Base-by-base conservation (phyloP, 129 eudicot genomes). In the Flaveria linearis region DNA sequence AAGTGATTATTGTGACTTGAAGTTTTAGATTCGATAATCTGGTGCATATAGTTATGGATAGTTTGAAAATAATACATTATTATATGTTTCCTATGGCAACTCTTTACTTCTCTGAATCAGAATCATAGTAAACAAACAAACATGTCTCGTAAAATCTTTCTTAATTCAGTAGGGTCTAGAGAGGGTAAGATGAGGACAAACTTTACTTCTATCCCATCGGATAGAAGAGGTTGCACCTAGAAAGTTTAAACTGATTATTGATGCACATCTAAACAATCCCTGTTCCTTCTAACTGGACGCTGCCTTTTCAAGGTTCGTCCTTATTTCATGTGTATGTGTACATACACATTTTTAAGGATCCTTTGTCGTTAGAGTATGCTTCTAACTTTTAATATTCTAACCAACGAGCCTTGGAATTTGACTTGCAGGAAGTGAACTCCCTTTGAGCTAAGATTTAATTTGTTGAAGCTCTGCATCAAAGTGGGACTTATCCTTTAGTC, bases 361-460 rank as follows among this genome's bases (percentile, higher is more conserved):
- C 28, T 25, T 16, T 60, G 18, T 20, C 13, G 4, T 57, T 1
- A 5, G 1, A 7, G 3, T 16, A 49, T 71, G 64, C 17, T n/a
- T 71, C 67, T 12, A 60, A 25, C 9, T 63, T 63, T 18, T 13
- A 9, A 64, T 75, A 14, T 62, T 75, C 11, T 3, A n/a, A 47
- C 36, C 18, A 61, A 61, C 16, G 12, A 61, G 64, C 61, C 18
- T 56, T 7, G 41, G 41, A 26, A 11, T 26, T 45, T 28, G 16
- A 69, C 49, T 28, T 45, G 71, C 82, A 78, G 82, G 58, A 56
- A 56, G 61, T 69, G 61, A 58, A 33, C 57, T 41, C 28, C 23
- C 28, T 60, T 46, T 22, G 61, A 64, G 47, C 28, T 60, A 2
- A 42, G 13, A 10, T 64, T n/a, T 11, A 26, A n/a, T 1, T 39